Conservation (phyloP, 1,284 basidiomycete species). For the Puccinia novopanici region DNA sequence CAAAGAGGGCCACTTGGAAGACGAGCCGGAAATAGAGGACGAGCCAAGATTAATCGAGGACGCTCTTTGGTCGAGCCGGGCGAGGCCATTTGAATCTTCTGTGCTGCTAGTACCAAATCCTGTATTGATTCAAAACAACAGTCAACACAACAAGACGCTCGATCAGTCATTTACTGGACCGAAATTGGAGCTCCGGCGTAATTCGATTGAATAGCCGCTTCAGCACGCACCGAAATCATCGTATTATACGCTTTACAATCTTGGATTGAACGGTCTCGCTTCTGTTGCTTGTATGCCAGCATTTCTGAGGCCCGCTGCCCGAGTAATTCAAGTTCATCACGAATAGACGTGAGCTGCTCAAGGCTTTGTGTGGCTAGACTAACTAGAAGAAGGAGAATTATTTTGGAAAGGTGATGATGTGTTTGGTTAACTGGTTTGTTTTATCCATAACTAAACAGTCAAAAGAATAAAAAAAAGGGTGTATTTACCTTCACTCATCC, state of each 20-base stretch:
- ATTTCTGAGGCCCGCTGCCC: slow-evolving; percentile 20
- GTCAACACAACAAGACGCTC: neutral
- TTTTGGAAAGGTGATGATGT: neutral
- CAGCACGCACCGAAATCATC: slow-evolving; percentile 41
- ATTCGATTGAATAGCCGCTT: neutral
- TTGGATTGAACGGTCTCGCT: slow-evolving; percentile 39
- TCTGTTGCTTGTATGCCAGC: slow-evolving; percentile 6
- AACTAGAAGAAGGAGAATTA: neutral
- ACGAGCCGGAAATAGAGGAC: slow-evolving; percentile 31
- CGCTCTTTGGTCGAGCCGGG: slow-evolving; percentile 32
- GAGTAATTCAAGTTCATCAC: slow-evolving; percentile 31
- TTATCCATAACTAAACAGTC: too few relatives aligned
- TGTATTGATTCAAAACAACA: slow-evolving; percentile 9
- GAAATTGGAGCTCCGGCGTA: neutral
- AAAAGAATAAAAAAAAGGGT: neutral
- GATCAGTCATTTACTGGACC: neutral
- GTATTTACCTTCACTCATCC: slow-evolving; percentile 31
- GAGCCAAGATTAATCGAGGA: slow-evolving; percentile 42
- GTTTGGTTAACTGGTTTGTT: neutral
- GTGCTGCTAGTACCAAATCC: slow-evolving; percentile 47
- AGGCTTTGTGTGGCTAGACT: slow-evolving; percentile 11
- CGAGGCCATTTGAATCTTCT: slow-evolving; percentile 41
- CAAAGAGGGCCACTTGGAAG: slow-evolving; percentile 37
- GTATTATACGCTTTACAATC: slow-evolving; percentile 43
- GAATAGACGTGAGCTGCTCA: slow-evolving; percentile 15